phyloP scores from a whole-genome alignment of 306 rosid genomes.

The Senna siamea region DNA sequence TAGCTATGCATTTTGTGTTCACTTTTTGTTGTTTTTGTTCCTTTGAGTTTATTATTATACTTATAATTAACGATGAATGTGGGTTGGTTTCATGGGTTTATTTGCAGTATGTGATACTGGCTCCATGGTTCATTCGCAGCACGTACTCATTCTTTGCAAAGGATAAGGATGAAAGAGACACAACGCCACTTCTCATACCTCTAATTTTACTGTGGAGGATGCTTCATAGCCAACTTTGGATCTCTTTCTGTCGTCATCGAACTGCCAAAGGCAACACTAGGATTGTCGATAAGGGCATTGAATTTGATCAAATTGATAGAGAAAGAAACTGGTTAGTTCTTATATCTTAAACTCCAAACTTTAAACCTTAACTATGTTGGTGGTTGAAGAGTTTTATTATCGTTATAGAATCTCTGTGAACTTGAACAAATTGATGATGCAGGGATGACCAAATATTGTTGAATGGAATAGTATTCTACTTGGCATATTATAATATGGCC shows the following conservation, averaged over 20 bases:
- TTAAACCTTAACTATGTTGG: too few relatives aligned
- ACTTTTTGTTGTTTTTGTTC: too few relatives aligned
- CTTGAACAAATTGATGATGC: too few relatives aligned
- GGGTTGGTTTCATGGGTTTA: too few relatives aligned
- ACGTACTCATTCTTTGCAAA: constrained; percentile 25
- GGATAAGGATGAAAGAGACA: constrained; percentile 42
- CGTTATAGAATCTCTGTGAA: too few relatives aligned
- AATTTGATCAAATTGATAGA: constrained; percentile 73
- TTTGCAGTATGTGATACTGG: constrained; percentile 44
- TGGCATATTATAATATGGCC: not conserved
- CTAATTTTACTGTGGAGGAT: constrained; percentile 44
- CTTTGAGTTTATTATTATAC: too few relatives aligned
- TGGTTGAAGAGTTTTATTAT: too few relatives aligned
- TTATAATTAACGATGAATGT: too few relatives aligned
- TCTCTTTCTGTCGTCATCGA: constrained; percentile 56
- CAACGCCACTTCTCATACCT: constrained; percentile 11
- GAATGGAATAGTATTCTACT: constrained; percentile 48
- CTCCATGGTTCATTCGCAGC: constrained; percentile 38
- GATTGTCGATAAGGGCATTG: constrained; percentile 63
- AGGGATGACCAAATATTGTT: constrained; percentile 80
- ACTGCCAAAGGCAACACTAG: constrained; percentile 54
- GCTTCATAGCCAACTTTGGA: constrained; percentile 72
- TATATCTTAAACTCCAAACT: too few relatives aligned
- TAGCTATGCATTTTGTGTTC: too few relatives aligned
- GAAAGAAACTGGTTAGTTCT: constrained; percentile 68